A percentile compares a stretch with the other conserved stretches of the same genome.
Evolutionary conservation across 495 filamentous ascomycete species (phyloP).

Genomic region (Aspergillus conjunctus): DNA sequence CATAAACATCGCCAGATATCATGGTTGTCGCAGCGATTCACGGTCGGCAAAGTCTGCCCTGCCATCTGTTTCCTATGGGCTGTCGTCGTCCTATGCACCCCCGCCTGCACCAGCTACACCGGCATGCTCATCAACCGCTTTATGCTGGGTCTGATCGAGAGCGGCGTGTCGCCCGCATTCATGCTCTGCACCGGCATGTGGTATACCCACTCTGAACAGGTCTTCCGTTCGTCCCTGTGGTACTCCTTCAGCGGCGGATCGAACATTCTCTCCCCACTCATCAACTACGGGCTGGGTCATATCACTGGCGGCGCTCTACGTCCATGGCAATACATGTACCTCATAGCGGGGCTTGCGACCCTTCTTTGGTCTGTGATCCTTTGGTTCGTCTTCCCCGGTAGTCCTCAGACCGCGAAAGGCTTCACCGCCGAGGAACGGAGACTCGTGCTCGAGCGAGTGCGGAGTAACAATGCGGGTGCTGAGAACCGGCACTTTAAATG

Average conservation of each 20-base stretch:
- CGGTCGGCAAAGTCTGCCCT: conserved; percentile 17
- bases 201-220: conserved; percentile 21
- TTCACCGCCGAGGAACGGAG: conserved; percentile 12
- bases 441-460: conserved; percentile 9
- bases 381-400: conserved; percentile 14
- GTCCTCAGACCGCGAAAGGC: conserved; percentile 3
- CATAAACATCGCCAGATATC: conserved; percentile 14
- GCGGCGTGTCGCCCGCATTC: conserved; percentile 18
- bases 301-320: conserved; percentile 11
- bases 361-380: conserved; percentile 6
- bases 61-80: conserved; percentile 20
- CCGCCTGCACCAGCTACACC: conserved; percentile 16
- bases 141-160: conserved; percentile 15
- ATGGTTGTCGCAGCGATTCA: conserved; percentile 16
- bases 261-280: conserved; percentile 19
- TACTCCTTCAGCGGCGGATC: conserved; percentile 21
- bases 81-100: conserved; percentile 11
- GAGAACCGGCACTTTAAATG: conserved; percentile 14
- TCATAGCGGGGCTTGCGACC: conserved; percentile 10
- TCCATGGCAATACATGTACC: conserved; percentile 13
- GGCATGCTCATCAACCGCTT: conserved; percentile 22
- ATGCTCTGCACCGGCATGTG: conserved; percentile 21
- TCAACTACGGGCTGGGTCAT: conserved; percentile 16
- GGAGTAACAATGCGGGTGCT: conserved; percentile 14
- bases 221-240: conserved; percentile 18